Percentiles rank a stretch among this genome's conserved stretches.
Conservation (phyloP, 2,329 filamentous ascomycete species). For the Nemania sp. region DNA sequence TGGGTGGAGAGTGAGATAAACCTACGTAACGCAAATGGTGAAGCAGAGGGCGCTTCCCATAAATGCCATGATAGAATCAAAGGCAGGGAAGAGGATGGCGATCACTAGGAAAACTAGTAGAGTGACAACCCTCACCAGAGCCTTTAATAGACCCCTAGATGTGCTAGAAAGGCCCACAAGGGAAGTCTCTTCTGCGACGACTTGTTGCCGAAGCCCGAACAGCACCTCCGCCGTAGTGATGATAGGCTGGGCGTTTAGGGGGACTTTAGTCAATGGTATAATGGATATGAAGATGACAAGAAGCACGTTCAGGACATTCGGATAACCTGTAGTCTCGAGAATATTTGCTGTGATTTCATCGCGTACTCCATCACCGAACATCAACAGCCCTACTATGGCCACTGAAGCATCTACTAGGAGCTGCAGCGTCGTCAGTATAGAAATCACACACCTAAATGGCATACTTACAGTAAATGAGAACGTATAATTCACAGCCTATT, state of each 20-base stretch:
- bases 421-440: constrained; percentile 53
- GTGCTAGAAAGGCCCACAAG: constrained; percentile 67
- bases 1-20: constrained; percentile 38
- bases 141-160: constrained; percentile 69
- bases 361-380: constrained; percentile 91
- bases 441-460: not conserved
- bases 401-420: constrained; percentile 85
- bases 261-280: constrained; percentile 92
- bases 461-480: constrained; percentile 82
- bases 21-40: constrained; percentile 86
- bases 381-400: constrained; percentile 85
- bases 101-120: constrained; percentile 81
- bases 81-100: constrained; percentile 76
- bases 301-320: constrained; percentile 76
- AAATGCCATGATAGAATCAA: constrained; percentile 91
- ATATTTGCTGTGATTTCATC: constrained; percentile 95
- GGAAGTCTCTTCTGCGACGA: constrained; percentile 59
- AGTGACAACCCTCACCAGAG: constrained; percentile 72
- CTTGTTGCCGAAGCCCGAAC: constrained; percentile 71
- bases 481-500: constrained; percentile 78
- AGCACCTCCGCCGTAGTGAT: constrained; percentile 86
- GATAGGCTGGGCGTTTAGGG: constrained; percentile 88
- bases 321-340: constrained; percentile 79
- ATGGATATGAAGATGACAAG: constrained; percentile 80
- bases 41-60: constrained; percentile 93